Conservation (phyloP, 805 yeast species). For the Brettanomyces anomalus region DNA sequence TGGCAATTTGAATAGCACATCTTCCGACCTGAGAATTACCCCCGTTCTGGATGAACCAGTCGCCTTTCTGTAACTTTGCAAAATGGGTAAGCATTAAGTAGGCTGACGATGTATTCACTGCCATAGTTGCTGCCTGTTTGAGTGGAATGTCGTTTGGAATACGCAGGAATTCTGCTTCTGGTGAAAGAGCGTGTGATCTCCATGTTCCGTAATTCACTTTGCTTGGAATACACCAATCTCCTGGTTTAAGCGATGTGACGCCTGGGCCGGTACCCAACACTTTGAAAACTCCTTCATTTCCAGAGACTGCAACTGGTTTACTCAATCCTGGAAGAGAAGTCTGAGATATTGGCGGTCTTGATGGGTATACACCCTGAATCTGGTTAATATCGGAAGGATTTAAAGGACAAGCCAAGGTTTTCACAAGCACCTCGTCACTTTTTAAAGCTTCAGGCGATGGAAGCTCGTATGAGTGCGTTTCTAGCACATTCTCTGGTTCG, state of each 20-base stretch:
- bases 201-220: constrained; percentile 85
- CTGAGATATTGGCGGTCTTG: constrained; percentile 51
- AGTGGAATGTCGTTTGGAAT: constrained; percentile 46
- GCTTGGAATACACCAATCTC: constrained; percentile 86
- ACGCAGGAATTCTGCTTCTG: constrained; percentile 43
- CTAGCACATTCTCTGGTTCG: constrained; percentile 47
- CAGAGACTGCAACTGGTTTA: constrained; percentile 74
- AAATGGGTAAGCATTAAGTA: constrained; percentile 76
- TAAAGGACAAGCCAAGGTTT: constrained; percentile 72
- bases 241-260: constrained; percentile 40
- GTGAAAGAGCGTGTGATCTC: constrained; percentile 67
- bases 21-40: constrained; percentile 95
- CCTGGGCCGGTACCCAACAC: constrained; percentile 61
- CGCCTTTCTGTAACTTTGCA: constrained; percentile 52
- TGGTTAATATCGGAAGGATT: constrained; percentile 90
- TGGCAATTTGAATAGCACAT: constrained; percentile 82
- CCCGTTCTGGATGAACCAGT: constrained; percentile 95
- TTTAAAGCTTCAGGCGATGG: constrained; percentile 24
- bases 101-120: constrained; percentile 92
- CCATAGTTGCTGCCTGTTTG: constrained; percentile 75
- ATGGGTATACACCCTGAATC: constrained; percentile 78
- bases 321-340: constrained; percentile 40
- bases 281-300: constrained; percentile 89
- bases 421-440: constrained; percentile 48
- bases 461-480: constrained; percentile 42